Percentiles rank a stretch among this genome's conserved stretches.
These are phyloP conservation scores for Amoeboaphelidium occidentale DNA, from an alignment of 371 early-diverging fungal genomes.

Conservation along the genomic window DNA sequence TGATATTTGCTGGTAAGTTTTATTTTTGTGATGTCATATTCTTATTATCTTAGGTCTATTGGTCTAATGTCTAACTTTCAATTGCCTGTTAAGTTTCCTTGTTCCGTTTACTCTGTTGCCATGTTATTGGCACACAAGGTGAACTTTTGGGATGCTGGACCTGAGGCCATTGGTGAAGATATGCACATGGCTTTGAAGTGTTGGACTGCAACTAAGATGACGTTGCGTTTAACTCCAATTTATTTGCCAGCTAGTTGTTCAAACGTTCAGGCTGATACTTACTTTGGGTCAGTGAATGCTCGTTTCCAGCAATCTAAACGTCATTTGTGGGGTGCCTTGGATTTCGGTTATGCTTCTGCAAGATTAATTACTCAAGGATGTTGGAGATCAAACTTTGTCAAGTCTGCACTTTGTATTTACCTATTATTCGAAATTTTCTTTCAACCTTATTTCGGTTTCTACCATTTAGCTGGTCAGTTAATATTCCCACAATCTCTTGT, in stretches of 20 bases:
- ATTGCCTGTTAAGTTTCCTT: conserved; percentile 39
- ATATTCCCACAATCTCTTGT: not conserved
- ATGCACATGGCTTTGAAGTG: conserved; percentile 65
- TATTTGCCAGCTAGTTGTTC: conserved; percentile 43
- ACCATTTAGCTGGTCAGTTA: not conserved
- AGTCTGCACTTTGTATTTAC: not conserved
- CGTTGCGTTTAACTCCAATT: conserved; percentile 33
- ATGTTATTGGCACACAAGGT: conserved; percentile 29
- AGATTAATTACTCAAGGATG: not conserved
- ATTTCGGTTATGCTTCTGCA: conserved; percentile 20
- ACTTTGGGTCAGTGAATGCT: conserved; percentile 24
- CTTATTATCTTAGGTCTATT: no score
- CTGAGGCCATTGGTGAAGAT: conserved; percentile 56
- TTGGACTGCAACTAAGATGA: conserved; percentile 40
- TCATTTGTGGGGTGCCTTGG: conserved; percentile 15
- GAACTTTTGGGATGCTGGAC: conserved; percentile 48
- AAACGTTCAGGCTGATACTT: conserved; percentile 39
- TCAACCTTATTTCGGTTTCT: not conserved
- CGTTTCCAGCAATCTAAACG: conserved; percentile 42
- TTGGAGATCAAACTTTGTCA: not conserved
- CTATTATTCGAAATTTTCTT: not conserved
- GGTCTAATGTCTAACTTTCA: conserved; percentile 46
- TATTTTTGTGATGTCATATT: no score
- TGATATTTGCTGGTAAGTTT: conserved; percentile 56
- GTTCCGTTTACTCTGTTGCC: conserved; percentile 42